These are phyloP conservation scores for Ambrosia trifida DNA, from an alignment of 129 eudicot genomes.

Conservation along the genomic window DNA sequence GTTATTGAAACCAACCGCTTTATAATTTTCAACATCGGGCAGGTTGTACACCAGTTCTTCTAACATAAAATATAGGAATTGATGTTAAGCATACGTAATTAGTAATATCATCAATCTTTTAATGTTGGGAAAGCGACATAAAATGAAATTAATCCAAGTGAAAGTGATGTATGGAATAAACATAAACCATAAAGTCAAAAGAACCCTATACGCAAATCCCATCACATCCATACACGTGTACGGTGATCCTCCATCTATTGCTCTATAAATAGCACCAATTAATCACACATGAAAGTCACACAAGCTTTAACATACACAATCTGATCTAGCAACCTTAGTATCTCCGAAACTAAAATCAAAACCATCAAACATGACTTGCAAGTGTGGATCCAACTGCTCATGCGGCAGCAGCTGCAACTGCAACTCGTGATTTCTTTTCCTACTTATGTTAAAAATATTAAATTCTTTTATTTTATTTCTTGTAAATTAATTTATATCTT, in stretches of 20 bases:
- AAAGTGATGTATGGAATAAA: too few species aligned
- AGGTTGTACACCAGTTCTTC: too few species aligned
- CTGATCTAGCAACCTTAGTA: slow-evolving; percentile 14
- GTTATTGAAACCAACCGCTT: too few species aligned
- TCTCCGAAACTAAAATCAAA: slow-evolving; percentile 14
- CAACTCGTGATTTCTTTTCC: slow-evolving; percentile 38
- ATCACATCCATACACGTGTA: slow-evolving; percentile 42
- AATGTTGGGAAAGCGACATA: too few species aligned
- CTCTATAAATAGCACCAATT: slow-evolving; percentile 39
- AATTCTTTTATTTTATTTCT: background rate
- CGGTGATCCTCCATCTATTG: slow-evolving; percentile 13
- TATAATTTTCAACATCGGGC: too few species aligned
- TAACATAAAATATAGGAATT: too few species aligned
- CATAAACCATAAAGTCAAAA: too few species aligned
- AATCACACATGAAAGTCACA: slow-evolving; percentile 23
- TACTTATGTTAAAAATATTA: background rate
- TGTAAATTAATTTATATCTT: background rate
- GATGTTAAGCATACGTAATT: too few species aligned
- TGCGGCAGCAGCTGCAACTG: slow-evolving; percentile 58
- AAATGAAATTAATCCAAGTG: too few species aligned
- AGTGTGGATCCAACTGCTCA: slow-evolving; percentile 73
- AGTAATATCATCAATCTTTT: too few species aligned
- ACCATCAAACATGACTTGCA: slow-evolving; percentile 49
- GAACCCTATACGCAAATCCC: slow-evolving; percentile 19
- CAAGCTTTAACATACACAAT: slow-evolving; percentile 22